Base-by-base conservation (phyloP, 2,329 filamentous ascomycete genomes). In the Penicillium sp. region DNA sequence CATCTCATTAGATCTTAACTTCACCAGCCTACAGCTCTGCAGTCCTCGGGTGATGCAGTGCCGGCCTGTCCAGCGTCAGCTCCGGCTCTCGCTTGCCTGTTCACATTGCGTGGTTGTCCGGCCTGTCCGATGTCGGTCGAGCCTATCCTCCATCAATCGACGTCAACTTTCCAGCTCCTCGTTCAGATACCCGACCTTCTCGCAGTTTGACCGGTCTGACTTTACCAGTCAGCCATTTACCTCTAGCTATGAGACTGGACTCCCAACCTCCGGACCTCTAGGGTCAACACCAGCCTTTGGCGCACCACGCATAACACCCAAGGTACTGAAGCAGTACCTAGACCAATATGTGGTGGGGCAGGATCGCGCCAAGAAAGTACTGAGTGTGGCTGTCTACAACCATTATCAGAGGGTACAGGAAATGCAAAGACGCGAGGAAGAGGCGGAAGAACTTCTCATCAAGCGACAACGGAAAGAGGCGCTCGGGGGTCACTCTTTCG, bases 291-390 rank as follows among this genome's bases (percentile, higher is more conserved):
- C 77, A 49, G 74, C 74, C 27, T 77, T 80, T 50, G 80, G 79
- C 47, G 75, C 74, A 24, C 77, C 78, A 26, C 74, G 74, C 42
- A 73, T 84, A 43, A 85, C 81, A 8, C 82, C 82, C 6, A 78
- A 76, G 56, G 71, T 75, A 58, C 76, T 98, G 59, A 96, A 97
- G 74, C 83, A 88, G 62, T 86, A 93, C 61, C 82, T 97, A 26
- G 93, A 98, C 66, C 87, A 93, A 64, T 98, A 94, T 66, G 91
- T 98, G 1, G 91, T 98, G 3, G 93, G 91, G 32, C 93, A 98
- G 69, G 89, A 96, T 56, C 82, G 89, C 49, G 89, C 93, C 23
- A 76, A 98, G 76, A 94, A 95, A 69, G 87, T 90, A 11, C 82
- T 97, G 54, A 93, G 89, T 54, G 85, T 91, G 3, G 89, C 91